Conservation (phyloP, 345 rosid genomes). For the Eucalyptus grandis region DNA sequence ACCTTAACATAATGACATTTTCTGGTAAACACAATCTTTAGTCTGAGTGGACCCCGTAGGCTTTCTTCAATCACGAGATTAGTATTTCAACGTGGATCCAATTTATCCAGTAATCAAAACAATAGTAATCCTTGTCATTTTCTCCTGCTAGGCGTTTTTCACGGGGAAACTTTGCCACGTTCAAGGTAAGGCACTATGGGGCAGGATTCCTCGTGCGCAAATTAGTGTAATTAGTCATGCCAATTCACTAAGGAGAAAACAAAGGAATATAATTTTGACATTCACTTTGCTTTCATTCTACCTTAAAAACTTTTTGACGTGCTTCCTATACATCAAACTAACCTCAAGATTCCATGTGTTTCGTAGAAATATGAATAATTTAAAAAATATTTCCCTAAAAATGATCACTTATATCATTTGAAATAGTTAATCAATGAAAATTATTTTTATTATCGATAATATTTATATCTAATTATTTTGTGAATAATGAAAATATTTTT, state of each 20-base stretch:
- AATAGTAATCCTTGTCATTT: too few species aligned
- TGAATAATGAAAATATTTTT: background rate
- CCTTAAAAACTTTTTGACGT: background rate
- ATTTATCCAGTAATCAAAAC: too few species aligned
- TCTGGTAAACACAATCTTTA: too few species aligned
- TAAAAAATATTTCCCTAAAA: too few species aligned
- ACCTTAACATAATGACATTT: too few species aligned
- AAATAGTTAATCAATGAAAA: background rate
- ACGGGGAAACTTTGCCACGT: too few species aligned
- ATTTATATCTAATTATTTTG: background rate
- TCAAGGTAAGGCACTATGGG: background rate
- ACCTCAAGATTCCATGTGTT: background rate
- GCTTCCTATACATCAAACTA: background rate
- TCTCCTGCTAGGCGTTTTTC: background rate
- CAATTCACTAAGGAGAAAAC: background rate
- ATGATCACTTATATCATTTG: fast-evolving
- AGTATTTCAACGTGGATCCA: too few species aligned
- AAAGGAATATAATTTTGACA: background rate
- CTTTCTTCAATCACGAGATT: too few species aligned
- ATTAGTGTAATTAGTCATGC: background rate
- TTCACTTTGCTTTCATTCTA: background rate
- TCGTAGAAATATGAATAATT: too few species aligned
- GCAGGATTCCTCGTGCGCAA: background rate
- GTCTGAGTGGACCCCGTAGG: too few species aligned
- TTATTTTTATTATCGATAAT: background rate